Conservation (phyloP, 2,329 filamentous ascomycete species). For the Fusarium heterosporum region DNA sequence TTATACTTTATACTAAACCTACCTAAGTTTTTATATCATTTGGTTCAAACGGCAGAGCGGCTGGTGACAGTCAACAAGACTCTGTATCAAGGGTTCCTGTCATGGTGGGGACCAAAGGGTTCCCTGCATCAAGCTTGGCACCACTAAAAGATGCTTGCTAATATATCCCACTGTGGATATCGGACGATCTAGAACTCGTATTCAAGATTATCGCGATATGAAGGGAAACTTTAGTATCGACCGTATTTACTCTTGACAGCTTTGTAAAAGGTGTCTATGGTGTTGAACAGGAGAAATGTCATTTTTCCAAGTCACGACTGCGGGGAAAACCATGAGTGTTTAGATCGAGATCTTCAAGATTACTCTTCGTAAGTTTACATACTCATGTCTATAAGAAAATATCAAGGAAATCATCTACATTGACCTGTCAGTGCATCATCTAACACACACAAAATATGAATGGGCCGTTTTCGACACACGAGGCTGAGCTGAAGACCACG, state of each 20-base stretch:
- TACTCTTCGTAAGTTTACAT: too few species aligned
- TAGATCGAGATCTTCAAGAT: too few species aligned
- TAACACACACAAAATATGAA: neutral
- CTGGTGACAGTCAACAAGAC: constrained; percentile 9
- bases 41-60: too few species aligned
- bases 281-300: too few species aligned
- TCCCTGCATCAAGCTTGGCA: constrained; percentile 17
- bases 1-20: too few species aligned
- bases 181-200: constrained; percentile 30
- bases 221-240: neutral
- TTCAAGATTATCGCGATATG: constrained; percentile 24
- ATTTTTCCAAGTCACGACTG: too few species aligned
- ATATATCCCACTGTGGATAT: constrained; percentile 14
- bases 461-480: neutral
- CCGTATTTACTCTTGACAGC: too few species aligned
- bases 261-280: too few species aligned
- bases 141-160: constrained; percentile 35
- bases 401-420: neutral
- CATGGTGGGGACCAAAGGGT: constrained; percentile 27
- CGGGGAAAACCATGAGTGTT: too few species aligned
- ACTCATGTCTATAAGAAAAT: too few species aligned
- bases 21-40: too few species aligned
- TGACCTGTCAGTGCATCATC: neutral
- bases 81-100: constrained; percentile 31
- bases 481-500: constrained; percentile 5